Base-by-base conservation (phyloP, 179 eudicot genomes). In the Heliamphora pulchella region DNA sequence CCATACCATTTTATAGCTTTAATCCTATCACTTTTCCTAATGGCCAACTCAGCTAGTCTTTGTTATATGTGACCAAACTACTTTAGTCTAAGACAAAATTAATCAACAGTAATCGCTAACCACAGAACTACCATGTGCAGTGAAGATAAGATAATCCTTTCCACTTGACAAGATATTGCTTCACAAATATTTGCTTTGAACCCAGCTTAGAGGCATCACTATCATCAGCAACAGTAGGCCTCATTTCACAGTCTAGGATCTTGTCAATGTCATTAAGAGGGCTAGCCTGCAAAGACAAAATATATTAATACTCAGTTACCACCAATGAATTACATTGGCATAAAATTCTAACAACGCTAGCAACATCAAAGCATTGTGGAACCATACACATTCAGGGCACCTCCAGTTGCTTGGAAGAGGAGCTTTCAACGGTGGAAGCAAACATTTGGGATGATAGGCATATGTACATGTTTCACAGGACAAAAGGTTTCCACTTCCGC, bases 151-250 rank as follows among this genome's bases (percentile, higher is more conserved):
- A 96, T 77, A 82, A 73, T 77, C 94, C 98, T 87, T 94, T 96
- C 99, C 99, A 96, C 84, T 96, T 96, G 3, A 96, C 94, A 83
- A 96, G 92, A 85, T 94, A 96, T 54, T 96, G 97, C 81, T 94
- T 94, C 74, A 89, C 94, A 81, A 88, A 87, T 50, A 87, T 85
- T 86, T 94, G 96, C 81, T 90, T 89, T 15, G 97, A 91, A 43
- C 97, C 94, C 61, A 86, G 85, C 70, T 84, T 83, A 46, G 94
- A 87, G 76, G 87, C 88, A 85, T 96, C 99, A 82, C 85, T 77
- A 74, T 91, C 94, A 78, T 85, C 88, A 41, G 83, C 93, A 80
- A 80, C 88, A 79, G 90, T 91, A 53, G 97, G 96, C 5, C 98
- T 90, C 91, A 82, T 81, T 81, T 92, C 97, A 86, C 83, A 89